phyloP scores from a whole-genome alignment of 768 basidiomycete species.

The Termitomyces sp. region DNA sequence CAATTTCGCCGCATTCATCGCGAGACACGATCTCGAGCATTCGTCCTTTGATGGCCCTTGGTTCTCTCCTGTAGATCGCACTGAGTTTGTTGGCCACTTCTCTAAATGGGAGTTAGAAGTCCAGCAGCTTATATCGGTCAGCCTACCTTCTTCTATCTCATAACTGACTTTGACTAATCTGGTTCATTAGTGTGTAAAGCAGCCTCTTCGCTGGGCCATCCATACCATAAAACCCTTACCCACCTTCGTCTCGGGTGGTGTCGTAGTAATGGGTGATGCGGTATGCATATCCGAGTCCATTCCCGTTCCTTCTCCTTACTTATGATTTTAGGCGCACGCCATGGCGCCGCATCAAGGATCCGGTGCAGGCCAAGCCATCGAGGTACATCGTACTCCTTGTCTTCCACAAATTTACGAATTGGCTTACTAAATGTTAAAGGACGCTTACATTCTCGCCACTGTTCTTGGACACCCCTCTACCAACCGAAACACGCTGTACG shows the following conservation, averaged over 20 bases:
- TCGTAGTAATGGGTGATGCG: conserved; percentile 46
- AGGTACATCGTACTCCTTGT: conserved; percentile 30
- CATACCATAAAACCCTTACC: conserved; percentile 51
- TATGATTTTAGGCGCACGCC: conserved; percentile 41
- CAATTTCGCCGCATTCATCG: conserved; percentile 59
- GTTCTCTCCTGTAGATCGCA: conserved; percentile 42
- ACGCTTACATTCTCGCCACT: conserved; percentile 42
- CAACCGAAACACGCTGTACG: conserved; percentile 34
- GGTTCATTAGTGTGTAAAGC: conserved; percentile 44
- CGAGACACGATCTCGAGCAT: conserved; percentile 48
- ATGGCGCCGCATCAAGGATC: conserved; percentile 55
- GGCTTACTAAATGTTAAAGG: conserved; percentile 29
- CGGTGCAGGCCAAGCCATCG: conserved; percentile 57
- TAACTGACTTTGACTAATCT: neutral
- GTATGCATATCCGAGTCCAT: conserved; percentile 26
- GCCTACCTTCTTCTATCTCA: conserved; percentile 7
- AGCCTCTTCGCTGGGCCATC: conserved; percentile 59
- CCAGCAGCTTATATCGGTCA: conserved; percentile 51
- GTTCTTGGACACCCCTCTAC: conserved; percentile 42
- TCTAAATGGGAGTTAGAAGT: conserved; percentile 58
- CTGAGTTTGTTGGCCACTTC: conserved; percentile 45
- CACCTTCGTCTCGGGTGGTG: conserved; percentile 48
- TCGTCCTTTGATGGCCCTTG: conserved; percentile 48
- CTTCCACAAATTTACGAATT: neutral
- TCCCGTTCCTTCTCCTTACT: neutral